Conservation (phyloP, 2,329 filamentous ascomycete genomes). For the Chrysosphaeria jannelii region DNA sequence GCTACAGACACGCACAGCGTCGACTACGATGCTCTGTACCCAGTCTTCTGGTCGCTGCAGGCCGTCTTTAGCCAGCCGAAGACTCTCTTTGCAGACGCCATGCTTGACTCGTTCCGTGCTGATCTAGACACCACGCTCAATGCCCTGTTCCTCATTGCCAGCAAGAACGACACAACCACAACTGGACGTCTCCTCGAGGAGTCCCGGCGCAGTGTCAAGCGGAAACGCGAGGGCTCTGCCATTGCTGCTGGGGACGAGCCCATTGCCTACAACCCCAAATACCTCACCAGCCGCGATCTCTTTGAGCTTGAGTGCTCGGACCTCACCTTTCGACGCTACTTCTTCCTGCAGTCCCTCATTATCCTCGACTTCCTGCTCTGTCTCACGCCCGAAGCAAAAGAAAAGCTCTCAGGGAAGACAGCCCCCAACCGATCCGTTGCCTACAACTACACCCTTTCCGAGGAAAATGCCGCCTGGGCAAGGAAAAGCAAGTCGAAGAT, state of each 20-base stretch:
- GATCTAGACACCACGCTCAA: constrained; percentile 37
- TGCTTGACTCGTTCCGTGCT: constrained; percentile 55
- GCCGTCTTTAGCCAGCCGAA: constrained; percentile 76
- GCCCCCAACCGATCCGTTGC: constrained; percentile 61
- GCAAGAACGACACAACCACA: constrained; percentile 15
- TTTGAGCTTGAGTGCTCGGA: constrained; percentile 95
- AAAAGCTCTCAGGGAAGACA: constrained; percentile 37
- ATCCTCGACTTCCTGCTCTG: constrained; percentile 88
- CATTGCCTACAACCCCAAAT: constrained; percentile 82
- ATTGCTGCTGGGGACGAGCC: constrained; percentile 19
- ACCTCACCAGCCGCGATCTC: constrained; percentile 84
- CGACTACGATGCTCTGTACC: constrained; percentile 35
- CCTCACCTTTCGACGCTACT: constrained; percentile 74
- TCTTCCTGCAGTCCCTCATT: constrained; percentile 84
- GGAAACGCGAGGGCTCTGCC: constrained; percentile 24
- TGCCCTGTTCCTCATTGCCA: constrained; percentile 20
- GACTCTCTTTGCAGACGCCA: constrained; percentile 38
- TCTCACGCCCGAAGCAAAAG: constrained; percentile 52
- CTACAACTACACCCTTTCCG: constrained; percentile 47
- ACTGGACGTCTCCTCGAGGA: constrained; percentile 25
- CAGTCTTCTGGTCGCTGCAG: constrained; percentile 82
- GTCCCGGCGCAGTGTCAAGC: constrained; percentile 32
- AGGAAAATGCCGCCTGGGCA: constrained; percentile 80
- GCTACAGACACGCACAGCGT: constrained; percentile 8
- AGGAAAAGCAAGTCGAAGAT: constrained; percentile 48